Evolutionary conservation across 768 basidiomycete genomes (phyloP).

Genomic region (Boletus huronensis): DNA sequence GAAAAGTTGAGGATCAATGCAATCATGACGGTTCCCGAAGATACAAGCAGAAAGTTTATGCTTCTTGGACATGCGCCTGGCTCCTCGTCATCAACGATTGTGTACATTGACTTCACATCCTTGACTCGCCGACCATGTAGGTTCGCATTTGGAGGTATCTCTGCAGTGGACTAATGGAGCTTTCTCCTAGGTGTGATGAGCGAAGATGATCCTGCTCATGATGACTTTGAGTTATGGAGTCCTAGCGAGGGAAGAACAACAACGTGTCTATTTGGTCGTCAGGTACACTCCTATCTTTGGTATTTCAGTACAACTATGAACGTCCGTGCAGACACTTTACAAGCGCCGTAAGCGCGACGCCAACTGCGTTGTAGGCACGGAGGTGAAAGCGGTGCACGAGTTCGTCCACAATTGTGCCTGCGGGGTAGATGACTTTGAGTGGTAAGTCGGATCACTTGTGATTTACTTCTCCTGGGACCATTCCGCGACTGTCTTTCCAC

Average conservation of each 20-base stretch:
- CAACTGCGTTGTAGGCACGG: constrained; percentile 82
- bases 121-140: constrained; percentile 74
- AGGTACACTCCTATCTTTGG: constrained; percentile 44
- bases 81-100: constrained; percentile 45
- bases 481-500: neutral
- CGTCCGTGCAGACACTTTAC: constrained; percentile 66
- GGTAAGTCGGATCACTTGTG: constrained; percentile 48
- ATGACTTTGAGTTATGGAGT: constrained; percentile 98
- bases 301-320: neutral
- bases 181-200: constrained; percentile 57
- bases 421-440: constrained; percentile 80
- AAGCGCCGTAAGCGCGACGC: constrained; percentile 78
- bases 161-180: neutral
- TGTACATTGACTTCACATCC: constrained; percentile 85
- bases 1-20: constrained; percentile 69
- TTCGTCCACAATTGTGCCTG: constrained; percentile 75
- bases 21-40: constrained; percentile 85
- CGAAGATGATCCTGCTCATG: constrained; percentile 66
- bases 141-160: constrained; percentile 27
- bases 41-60: constrained; percentile 90
- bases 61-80: constrained; percentile 65
- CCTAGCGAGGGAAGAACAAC: constrained; percentile 88
- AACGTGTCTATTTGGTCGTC: constrained; percentile 86
- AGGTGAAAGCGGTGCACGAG: constrained; percentile 47
- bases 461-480: neutral